Percentiles rank a stretch among this genome's conserved stretches.
phyloP scores from a whole-genome alignment of 371 early-diverging fungal genomes.

The Mortierella sp. region DNA sequence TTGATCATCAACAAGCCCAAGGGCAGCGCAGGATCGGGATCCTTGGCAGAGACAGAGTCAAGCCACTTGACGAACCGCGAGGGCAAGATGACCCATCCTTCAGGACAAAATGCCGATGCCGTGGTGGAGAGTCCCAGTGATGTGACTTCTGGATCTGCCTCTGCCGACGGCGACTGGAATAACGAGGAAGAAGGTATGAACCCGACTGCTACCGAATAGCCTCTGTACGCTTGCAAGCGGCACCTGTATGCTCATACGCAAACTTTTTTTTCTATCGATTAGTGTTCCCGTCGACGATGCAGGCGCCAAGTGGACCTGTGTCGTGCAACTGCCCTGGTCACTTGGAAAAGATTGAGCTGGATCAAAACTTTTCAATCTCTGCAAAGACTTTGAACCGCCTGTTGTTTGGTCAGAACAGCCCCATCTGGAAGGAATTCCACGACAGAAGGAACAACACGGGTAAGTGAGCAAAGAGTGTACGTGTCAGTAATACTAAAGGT shows the following conservation, averaged over 20 bases:
- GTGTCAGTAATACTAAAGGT: background rate
- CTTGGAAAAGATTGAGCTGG: slow-evolving; percentile 71
- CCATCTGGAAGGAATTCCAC: slow-evolving; percentile 67
- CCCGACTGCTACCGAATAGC: too few species aligned
- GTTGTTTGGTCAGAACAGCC: slow-evolving; percentile 66
- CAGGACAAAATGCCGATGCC: background rate
- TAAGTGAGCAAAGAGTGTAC: slow-evolving; percentile 19
- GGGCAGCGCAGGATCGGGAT: slow-evolving; percentile 54
- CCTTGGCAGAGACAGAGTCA: slow-evolving; percentile 52
- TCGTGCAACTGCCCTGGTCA: slow-evolving; percentile 78
- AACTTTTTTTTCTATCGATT: background rate
- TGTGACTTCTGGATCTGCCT: background rate
- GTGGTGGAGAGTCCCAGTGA: background rate
- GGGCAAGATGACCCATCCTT: slow-evolving; percentile 22
- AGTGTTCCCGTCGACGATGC: slow-evolving; percentile 59
- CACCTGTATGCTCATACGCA: too few species aligned
- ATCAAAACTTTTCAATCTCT: slow-evolving; percentile 67
- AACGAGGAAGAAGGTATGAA: slow-evolving; percentile 44
- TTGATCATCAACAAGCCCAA: slow-evolving; percentile 50
- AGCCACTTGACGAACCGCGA: slow-evolving; percentile 37
- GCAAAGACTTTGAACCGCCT: slow-evolving; percentile 73
- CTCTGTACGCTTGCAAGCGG: too few species aligned
- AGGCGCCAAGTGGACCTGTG: slow-evolving; percentile 64
- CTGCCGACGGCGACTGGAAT: slow-evolving; percentile 23
- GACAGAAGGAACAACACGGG: slow-evolving; percentile 62